Evolutionary conservation across 1,284 basidiomycete genomes (phyloP), one percentile per base, ranked within the genome.

Genomic region (Termitomyces sp.): DNA sequence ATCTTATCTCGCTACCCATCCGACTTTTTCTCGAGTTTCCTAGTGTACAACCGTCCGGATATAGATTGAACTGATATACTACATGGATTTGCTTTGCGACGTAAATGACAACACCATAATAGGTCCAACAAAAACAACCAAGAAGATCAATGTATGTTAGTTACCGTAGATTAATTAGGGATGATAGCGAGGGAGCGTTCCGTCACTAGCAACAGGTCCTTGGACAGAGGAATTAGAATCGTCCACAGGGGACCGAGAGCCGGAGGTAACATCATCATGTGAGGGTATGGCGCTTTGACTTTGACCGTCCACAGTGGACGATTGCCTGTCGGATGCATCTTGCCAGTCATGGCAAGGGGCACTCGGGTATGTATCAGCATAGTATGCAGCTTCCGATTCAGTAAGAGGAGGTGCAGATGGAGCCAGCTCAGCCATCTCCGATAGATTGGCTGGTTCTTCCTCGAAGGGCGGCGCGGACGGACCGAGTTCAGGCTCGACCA

Each of bases 381-480:
- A 53, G 63, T 58, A 50, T 55, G 55, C 46, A 7, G 53, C 31
- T 50, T 61, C 61, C n/a, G 53, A 54, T 7, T 67, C 62, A 39
- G 62, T 55, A 47, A 69, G 58, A 24, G 67, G 67, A 55, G 69
- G 69, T 12, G 68, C 66, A 56, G 67, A 67, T 26, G 68, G 65
- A 13, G 52, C 34, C 28, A 64, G 54, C 33, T 55, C 57, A 43
- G 53, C 64, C 52, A 66, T 69, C n/a, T 70, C 67, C 26, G 67
- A 60, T 24, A 71, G 68, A 55, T 73, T 70, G 6, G 76, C 64
- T 49, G 57, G 52, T 21, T 55, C 62, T 55, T 68, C 69, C 59
- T 75, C 78, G 50, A 79, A 76, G 1, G 74, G 74, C 34, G 77
- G 75, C n/a, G 72, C 75, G 51, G 74, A 76, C 5, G 73, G 74